Percentiles rank a stretch among this genome's conserved stretches.
These are phyloP conservation scores for Carnegiea gigantea DNA, from an alignment of 179 eudicot genomes.

Conservation along the genomic window DNA sequence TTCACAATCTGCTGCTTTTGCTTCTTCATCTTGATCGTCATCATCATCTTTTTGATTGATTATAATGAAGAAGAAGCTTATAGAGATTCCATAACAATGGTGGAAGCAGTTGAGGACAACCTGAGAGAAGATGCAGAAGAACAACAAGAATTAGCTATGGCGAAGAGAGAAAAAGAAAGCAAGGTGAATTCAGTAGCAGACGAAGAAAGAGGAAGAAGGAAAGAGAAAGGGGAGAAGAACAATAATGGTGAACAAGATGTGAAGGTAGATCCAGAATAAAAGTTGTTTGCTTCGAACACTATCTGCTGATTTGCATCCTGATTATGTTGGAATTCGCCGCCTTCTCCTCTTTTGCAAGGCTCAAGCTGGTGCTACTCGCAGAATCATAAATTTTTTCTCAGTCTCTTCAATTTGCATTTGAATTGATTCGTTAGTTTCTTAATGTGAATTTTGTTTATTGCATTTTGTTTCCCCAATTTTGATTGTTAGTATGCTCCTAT, in stretches of 20 bases:
- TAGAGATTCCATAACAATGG: no score
- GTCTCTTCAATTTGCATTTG: not conserved
- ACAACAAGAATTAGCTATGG: slow-evolving; percentile 17
- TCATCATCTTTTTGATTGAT: no score
- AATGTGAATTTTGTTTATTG: slow-evolving; percentile 1
- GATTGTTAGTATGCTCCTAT: not conserved
- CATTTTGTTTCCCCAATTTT: not conserved
- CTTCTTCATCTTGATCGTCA: no score
- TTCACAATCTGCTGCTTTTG: no score
- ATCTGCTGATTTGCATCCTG: slow-evolving; percentile 57
- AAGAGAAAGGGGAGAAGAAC: slow-evolving; percentile 6
- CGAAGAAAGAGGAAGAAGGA: not conserved
- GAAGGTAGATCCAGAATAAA: slow-evolving; percentile 56
- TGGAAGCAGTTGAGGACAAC: no score
- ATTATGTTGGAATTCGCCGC: slow-evolving; percentile 73
- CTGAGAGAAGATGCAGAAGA: no score
- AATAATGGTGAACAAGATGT: slow-evolving; percentile 10
- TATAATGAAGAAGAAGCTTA: no score
- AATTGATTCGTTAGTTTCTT: not conserved
- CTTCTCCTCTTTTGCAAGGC: slow-evolving; percentile 78
- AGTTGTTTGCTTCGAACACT: slow-evolving; percentile 80
- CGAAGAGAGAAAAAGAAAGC: slow-evolving; percentile 22
- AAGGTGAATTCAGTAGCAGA: not conserved
- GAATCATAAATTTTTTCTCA: slow-evolving; percentile 47
- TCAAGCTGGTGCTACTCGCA: slow-evolving; percentile 44